phyloP scores from a whole-genome alignment of 129 eudicot genomes.

The Artemisia tridentata region DNA sequence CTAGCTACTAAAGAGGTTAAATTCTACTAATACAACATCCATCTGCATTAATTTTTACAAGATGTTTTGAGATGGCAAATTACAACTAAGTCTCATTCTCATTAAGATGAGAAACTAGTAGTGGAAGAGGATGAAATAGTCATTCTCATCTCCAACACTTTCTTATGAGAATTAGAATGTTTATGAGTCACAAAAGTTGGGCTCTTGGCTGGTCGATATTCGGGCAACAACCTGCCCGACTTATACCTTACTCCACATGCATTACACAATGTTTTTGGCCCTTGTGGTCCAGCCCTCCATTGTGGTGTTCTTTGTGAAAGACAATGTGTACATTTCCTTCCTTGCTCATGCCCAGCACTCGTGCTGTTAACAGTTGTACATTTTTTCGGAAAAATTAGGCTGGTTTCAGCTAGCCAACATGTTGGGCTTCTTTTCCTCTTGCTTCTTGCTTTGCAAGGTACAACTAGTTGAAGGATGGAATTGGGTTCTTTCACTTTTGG shows the following conservation, averaged over 20 bases:
- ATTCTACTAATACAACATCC: conserved; percentile 10
- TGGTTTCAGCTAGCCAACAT: conserved; percentile 50
- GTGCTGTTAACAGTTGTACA: conserved; percentile 26
- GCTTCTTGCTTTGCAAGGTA: conserved; percentile 41
- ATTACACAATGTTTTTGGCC: conserved; percentile 68
- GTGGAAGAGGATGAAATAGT: conserved; percentile 32
- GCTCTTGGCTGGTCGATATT: conserved; percentile 65
- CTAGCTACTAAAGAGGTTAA: conserved; percentile 22
- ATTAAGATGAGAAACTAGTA: conserved; percentile 12
- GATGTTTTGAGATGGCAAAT: conserved; percentile 23
- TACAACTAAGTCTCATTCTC: conserved; percentile 21
- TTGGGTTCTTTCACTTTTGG: conserved; percentile 10
- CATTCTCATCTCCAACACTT: conserved; percentile 56
- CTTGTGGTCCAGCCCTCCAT: conserved; percentile 60
- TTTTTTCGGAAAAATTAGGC: conserved; percentile 34
- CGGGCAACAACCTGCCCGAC: conserved; percentile 69
- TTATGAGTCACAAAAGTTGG: conserved; percentile 54
- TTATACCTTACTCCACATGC: conserved; percentile 81
- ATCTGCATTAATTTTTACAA: conserved; percentile 27
- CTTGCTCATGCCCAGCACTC: conserved; percentile 26
- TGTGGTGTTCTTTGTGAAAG: conserved; percentile 55
- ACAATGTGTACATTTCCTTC: conserved; percentile 63
- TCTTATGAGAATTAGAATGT: conserved; percentile 69
- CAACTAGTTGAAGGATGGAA: conserved; percentile 26
- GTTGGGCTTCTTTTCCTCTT: conserved; percentile 31